These are phyloP conservation scores for Rachicladosporium sp. DNA, from an alignment of 2,329 filamentous ascomycete species.

Conservation along the genomic window DNA sequence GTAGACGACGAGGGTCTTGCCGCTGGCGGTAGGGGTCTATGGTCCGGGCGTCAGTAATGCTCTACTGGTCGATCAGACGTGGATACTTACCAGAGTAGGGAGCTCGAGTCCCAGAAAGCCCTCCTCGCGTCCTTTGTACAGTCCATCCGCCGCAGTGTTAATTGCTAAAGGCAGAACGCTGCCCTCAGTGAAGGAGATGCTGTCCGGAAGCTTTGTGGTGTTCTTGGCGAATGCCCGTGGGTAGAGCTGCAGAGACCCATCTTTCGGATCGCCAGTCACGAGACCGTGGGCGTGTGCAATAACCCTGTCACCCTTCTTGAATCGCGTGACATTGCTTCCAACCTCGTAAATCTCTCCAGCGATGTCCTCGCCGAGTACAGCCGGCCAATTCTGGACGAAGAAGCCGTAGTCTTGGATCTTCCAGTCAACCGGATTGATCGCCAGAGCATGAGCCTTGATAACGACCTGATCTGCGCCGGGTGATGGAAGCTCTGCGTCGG, in stretches of 20 bases:
- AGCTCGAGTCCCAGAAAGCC: conserved; percentile 27
- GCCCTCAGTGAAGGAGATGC: conserved; percentile 26
- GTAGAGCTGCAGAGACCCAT: conserved; percentile 25
- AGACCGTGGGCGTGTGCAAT: conserved; percentile 14
- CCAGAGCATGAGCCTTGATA: conserved; percentile 24
- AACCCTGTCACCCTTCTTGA: conserved; percentile 27
- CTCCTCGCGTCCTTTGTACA: conserved; percentile 26
- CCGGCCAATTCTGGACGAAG: conserved; percentile 18
- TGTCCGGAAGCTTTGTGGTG: conserved; percentile 27
- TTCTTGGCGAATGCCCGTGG: conserved; percentile 18
- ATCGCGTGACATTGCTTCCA: conserved; percentile 20
- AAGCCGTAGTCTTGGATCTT: conserved; percentile 15
- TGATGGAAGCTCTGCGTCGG: conserved; percentile 18
- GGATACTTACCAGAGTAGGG: conserved; percentile 17
- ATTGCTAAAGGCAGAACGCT: conserved; percentile 33
- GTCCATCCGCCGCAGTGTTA: conserved; percentile 31
- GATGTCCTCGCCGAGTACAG: conserved; percentile 25
- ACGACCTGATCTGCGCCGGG: conserved; percentile 23
- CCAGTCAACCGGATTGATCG: conserved; percentile 29
- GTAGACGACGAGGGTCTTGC: conserved; percentile 29
- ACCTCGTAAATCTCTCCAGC: conserved; percentile 27
- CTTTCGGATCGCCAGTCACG: conserved; percentile 11
- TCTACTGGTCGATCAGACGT: no score
- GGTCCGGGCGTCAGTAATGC: no score
- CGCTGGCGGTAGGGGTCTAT: conserved; percentile 15